Evolutionary conservation across 192 early-diverging fungal species (phyloP).

Genomic region (Coemansia sp.): DNA sequence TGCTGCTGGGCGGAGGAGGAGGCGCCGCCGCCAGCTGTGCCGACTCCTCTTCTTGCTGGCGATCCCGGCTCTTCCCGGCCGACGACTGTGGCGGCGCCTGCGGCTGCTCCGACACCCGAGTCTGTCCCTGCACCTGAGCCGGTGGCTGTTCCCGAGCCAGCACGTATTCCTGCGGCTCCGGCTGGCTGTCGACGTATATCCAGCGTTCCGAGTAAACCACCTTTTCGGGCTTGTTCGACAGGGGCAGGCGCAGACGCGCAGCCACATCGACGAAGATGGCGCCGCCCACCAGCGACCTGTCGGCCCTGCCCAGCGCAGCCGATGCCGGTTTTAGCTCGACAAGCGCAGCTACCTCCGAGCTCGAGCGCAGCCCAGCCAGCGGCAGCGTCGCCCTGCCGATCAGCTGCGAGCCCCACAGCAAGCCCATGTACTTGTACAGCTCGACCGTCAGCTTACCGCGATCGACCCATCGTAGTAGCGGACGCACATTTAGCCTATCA

Average conservation of each 20-base stretch:
- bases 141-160: background rate
- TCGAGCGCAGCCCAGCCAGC: conserved; percentile 38
- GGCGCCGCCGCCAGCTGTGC: background rate
- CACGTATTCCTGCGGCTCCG: background rate
- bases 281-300: conserved; percentile 34
- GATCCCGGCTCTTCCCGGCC: no score
- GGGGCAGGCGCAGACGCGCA: conserved; percentile 38
- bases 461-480: conserved; percentile 42
- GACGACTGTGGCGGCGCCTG: background rate
- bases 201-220: conserved; percentile 27
- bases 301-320: conserved; percentile 16
- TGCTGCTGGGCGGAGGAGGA: background rate
- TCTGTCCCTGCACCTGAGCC: background rate
- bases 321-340: conserved; percentile 30
- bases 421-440: conserved; percentile 49
- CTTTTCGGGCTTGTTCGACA: conserved; percentile 36
- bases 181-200: conserved; percentile 31
- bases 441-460: conserved; percentile 39
- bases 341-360: conserved; percentile 26
- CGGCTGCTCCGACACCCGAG: background rate
- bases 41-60: no score
- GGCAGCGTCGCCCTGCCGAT: conserved; percentile 41
- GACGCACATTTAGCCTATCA: conserved; percentile 33
- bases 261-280: conserved; percentile 42
- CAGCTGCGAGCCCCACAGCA: conserved; percentile 53